Percentiles rank a stretch among this genome's conserved stretches.
Evolutionary conservation across 192 early-diverging fungal genomes (phyloP).

Genomic region (Coemansia pectinata): DNA sequence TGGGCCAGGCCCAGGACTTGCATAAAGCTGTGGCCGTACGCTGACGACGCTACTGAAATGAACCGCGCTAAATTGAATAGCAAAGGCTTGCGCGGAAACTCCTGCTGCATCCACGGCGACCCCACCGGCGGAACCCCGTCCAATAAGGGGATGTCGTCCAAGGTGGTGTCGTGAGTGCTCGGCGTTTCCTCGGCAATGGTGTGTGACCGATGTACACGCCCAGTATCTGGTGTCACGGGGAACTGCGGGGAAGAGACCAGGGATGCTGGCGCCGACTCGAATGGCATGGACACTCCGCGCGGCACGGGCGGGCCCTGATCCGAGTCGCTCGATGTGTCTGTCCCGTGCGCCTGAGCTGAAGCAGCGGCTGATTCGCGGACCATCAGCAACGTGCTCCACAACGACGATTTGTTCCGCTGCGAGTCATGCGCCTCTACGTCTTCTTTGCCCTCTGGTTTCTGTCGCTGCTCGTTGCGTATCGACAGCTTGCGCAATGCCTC

Average conservation of each 20-base stretch:
- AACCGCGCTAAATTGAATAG: constrained; percentile 69
- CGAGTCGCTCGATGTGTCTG: constrained; percentile 2
- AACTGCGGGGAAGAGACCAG: constrained; percentile 46
- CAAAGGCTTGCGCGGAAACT: constrained; percentile 56
- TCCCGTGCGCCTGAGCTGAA: constrained; percentile 8
- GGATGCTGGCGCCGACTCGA: constrained; percentile 48
- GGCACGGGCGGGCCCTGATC: not conserved
- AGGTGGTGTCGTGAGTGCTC: not conserved
- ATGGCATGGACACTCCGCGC: constrained; percentile 11
- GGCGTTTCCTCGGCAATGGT: not conserved
- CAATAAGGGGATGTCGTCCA: constrained; percentile 44
- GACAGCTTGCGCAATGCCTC: constrained; percentile 33
- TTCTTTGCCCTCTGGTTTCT: not conserved
- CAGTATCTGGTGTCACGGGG: constrained; percentile 15
- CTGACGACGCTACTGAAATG: constrained; percentile 67
- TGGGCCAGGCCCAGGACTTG: constrained; percentile 63
- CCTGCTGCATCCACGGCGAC: constrained; percentile 28
- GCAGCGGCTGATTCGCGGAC: constrained; percentile 34
- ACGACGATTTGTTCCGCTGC: constrained; percentile 9
- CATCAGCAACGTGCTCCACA: constrained; percentile 26
- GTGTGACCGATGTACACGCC: not conserved
- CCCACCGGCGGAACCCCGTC: constrained; percentile 31
- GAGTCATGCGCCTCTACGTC: not conserved
- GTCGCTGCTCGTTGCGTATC: constrained; percentile 9
- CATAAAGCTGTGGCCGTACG: constrained; percentile 76